Conservation (phyloP, 1,139 yeast species). For the Diutina sp. region DNA sequence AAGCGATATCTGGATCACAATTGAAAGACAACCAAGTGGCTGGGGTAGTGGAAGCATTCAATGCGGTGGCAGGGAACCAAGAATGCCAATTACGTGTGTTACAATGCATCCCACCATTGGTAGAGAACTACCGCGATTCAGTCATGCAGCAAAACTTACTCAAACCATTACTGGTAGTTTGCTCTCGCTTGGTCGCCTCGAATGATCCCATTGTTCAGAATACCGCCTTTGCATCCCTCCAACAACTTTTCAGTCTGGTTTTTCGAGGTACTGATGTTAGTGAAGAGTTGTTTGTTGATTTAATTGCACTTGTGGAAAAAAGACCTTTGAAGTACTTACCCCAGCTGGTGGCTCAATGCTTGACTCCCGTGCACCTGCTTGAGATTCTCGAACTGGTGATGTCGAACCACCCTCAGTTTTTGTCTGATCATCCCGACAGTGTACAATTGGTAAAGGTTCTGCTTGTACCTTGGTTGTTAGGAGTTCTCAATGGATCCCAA, state of each 20-base stretch:
- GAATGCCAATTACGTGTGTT: slow-evolving; percentile 83
- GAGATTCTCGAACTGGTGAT: slow-evolving; percentile 1
- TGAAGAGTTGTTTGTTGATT: not conserved
- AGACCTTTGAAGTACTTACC: not conserved
- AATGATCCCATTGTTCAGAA: slow-evolving; percentile 73
- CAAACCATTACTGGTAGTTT: slow-evolving; percentile 49
- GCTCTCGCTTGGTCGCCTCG: slow-evolving; percentile 54
- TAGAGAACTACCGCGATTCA: slow-evolving; percentile 36
- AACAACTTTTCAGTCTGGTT: slow-evolving; percentile 65
- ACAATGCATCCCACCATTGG: slow-evolving; percentile 68
- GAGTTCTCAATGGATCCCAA: not conserved
- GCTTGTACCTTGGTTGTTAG: not conserved
- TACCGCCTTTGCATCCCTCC: slow-evolving; percentile 87
- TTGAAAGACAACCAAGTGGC: not conserved
- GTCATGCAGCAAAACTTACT: slow-evolving; percentile 22
- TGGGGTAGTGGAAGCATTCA: slow-evolving; percentile 46
- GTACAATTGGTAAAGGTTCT: not conserved
- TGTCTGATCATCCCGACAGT: not conserved
- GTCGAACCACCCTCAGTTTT: not conserved
- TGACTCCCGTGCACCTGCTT: not conserved
- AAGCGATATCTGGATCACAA: slow-evolving; percentile 23
- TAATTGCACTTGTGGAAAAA: not conserved
- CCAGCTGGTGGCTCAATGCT: not conserved
- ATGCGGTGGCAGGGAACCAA: slow-evolving; percentile 47
- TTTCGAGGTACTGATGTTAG: slow-evolving; percentile 16